These are phyloP conservation scores for Phalaenopsis hybrid DNA, from an alignment of 116 monocot genomes.

Conservation along the genomic window DNA sequence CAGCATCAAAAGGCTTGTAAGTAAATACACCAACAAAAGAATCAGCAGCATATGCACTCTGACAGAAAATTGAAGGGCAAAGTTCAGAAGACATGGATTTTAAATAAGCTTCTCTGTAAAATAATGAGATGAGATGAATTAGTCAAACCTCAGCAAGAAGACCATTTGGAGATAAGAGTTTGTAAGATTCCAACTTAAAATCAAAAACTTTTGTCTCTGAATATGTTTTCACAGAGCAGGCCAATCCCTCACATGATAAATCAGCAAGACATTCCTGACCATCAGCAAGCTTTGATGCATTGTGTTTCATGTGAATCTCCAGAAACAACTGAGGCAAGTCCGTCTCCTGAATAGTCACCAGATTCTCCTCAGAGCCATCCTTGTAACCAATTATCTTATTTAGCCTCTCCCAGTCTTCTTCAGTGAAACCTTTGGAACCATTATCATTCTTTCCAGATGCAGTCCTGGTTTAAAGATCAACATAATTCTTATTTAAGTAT, in stretches of 20 bases:
- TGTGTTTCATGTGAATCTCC: constrained; percentile 91
- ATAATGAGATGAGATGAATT: not conserved
- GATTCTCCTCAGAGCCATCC: constrained; percentile 58
- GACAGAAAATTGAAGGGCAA: constrained; percentile 6
- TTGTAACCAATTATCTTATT: constrained; percentile 92
- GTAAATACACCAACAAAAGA: constrained; percentile 76
- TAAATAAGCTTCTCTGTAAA: constrained; percentile 5
- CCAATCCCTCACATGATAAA: constrained; percentile 83
- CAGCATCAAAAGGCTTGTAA: constrained; percentile 82
- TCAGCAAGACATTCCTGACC: constrained; percentile 68
- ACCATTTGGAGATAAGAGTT: constrained; percentile 75
- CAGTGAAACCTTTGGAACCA: constrained; percentile 56
- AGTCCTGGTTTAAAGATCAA: constrained; percentile 37
- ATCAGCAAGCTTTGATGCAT: constrained; percentile 71
- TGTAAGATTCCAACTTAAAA: constrained; percentile 89
- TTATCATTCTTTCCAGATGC: constrained; percentile 47
- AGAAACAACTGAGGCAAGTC: constrained; percentile 60
- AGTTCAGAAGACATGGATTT: not conserved
- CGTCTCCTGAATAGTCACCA: constrained; percentile 22
- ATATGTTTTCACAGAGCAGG: constrained; percentile 72
- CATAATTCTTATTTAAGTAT: not conserved
- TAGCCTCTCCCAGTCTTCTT: constrained; percentile 81
- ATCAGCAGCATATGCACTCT: constrained; percentile 84
- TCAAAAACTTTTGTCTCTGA: constrained; percentile 80
- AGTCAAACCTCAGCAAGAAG: constrained; percentile 84